phyloP scores from a whole-genome alignment of 2,329 filamentous ascomycete species.

The Plenodomus biglobosus region DNA sequence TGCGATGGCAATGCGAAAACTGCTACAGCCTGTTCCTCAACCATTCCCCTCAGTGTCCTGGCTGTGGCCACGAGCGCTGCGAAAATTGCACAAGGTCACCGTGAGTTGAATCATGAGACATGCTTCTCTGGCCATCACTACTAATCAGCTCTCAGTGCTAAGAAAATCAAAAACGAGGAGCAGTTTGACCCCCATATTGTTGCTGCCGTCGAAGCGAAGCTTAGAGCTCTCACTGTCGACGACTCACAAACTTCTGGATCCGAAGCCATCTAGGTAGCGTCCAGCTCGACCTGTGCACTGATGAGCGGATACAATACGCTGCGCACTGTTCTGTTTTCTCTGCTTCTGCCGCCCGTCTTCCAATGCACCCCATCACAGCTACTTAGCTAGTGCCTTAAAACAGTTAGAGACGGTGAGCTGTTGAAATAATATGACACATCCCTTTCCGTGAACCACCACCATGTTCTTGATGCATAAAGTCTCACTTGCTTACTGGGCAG shows the following conservation, averaged over 20 bases:
- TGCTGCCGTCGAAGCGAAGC: constrained; percentile 58
- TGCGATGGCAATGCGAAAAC: constrained; percentile 59
- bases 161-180: constrained; percentile 57
- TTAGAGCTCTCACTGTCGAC: constrained; percentile 43
- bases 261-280: constrained; percentile 12
- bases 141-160: constrained; percentile 48
- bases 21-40: constrained; percentile 63
- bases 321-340: background rate
- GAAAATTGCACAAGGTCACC: constrained; percentile 58
- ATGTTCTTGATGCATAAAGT: too few relatives aligned
- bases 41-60: constrained; percentile 58
- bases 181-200: constrained; percentile 64
- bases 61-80: constrained; percentile 64
- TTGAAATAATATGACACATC: background rate
- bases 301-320: background rate
- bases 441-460: background rate
- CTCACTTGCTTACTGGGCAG: background rate
- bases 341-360: background rate
- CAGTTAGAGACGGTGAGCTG: background rate
- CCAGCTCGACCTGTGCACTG: background rate
- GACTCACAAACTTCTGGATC: constrained; percentile 22
- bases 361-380: background rate
- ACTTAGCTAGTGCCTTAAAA: too few relatives aligned
- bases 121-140: background rate
- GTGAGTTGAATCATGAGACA: constrained; percentile 44